A percentile compares a stretch with the other conserved stretches of the same genome.
Evolutionary conservation across 2,329 filamentous ascomycete species (phyloP).

Genomic region (Aspergillus clavatus): DNA sequence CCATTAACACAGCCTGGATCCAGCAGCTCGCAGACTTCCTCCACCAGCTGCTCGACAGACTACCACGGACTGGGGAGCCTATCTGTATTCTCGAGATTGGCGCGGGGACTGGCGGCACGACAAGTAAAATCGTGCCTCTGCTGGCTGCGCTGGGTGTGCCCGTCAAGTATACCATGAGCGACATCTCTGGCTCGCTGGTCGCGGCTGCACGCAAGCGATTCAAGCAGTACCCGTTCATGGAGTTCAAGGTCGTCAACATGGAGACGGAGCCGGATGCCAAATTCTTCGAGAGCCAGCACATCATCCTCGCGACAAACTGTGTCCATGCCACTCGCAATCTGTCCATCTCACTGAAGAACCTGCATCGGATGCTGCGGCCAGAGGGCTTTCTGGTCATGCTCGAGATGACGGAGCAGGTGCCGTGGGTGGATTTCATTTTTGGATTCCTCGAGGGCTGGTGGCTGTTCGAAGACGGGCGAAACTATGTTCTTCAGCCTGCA

Average conservation of each 20-base stretch:
- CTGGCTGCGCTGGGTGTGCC: conserved; percentile 21
- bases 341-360: conserved; percentile 16
- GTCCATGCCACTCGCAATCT: conserved; percentile 31
- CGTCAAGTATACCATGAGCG: conserved; percentile 38
- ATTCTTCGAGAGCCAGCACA: conserved; percentile 18
- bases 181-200: conserved; percentile 33
- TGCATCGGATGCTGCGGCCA: conserved; percentile 21
- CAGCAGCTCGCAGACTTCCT: conserved; percentile 31
- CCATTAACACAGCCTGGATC: conserved; percentile 28
- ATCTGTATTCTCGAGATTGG: conserved; percentile 39
- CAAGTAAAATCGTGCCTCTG: conserved; percentile 20
- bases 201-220: conserved; percentile 25
- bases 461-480: conserved; percentile 32
- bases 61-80: conserved; percentile 18
- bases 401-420: conserved; percentile 25
- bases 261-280: conserved; percentile 18
- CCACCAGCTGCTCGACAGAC: conserved; percentile 4
- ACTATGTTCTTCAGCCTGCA: conserved; percentile 17
- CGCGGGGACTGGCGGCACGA: conserved; percentile 36
- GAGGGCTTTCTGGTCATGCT: conserved; percentile 28
- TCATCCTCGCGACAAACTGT: conserved; percentile 29
- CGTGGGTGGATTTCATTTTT: conserved; percentile 29
- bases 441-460: conserved; percentile 36
- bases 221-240: conserved; percentile 20
- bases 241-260: conserved; percentile 22